phyloP scores from a whole-genome alignment of 257 asterid species.

The Ocimum tenuiflorum region DNA sequence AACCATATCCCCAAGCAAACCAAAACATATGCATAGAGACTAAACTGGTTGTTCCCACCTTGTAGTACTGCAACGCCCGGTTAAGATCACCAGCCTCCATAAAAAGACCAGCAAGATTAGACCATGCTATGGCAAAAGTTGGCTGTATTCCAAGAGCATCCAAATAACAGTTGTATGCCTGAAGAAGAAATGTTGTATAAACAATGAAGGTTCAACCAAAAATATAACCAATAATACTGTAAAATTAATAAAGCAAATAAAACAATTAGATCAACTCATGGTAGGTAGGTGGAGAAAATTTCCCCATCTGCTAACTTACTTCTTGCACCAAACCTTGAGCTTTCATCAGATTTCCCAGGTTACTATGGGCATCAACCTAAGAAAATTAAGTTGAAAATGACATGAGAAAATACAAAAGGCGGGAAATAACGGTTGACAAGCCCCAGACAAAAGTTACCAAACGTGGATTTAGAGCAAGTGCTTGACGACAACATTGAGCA shows the following conservation, averaged over 20 bases:
- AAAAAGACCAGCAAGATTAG: conserved; percentile 96
- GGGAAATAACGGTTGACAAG: not conserved
- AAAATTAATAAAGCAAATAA: not conserved
- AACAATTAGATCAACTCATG: not conserved
- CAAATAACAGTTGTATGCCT: conserved; percentile 89
- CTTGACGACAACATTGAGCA: conserved; percentile 99
- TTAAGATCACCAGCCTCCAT: conserved; percentile 94
- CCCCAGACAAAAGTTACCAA: conserved; percentile 44
- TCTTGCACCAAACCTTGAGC: conserved; percentile 94
- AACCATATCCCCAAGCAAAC: not conserved
- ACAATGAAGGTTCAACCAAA: conserved; percentile 5
- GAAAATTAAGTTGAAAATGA: conserved; percentile 16
- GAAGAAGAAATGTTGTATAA: conserved; percentile 5
- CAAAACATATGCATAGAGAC: not conserved
- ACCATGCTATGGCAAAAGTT: conserved; percentile 97
- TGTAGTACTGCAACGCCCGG: conserved; percentile 92
- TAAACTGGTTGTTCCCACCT: conserved; percentile 36
- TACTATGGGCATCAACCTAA: conserved; percentile 99
- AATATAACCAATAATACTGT: not conserved
- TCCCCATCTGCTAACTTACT: conserved; percentile 36
- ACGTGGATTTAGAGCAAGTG: conserved; percentile 82
- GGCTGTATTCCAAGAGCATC: conserved; percentile 95
- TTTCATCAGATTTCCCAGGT: conserved; percentile 97
- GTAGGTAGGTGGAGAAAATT: not conserved
- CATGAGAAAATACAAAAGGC: not conserved